Base-by-base conservation (phyloP, 805 yeast genomes). In the Saccharomycopsis olivae region DNA sequence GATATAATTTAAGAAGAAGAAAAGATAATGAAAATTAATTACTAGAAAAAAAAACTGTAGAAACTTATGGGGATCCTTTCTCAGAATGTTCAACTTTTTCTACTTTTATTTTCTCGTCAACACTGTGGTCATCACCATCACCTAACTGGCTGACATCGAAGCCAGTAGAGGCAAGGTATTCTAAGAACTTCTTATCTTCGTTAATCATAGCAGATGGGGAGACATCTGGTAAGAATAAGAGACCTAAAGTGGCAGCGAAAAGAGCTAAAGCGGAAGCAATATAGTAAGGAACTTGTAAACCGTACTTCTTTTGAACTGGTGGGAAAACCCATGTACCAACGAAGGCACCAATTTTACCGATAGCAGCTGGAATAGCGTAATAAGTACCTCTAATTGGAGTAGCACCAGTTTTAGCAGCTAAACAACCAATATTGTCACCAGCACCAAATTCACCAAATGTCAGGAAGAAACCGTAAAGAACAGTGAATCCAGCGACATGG, bases 381-480 rank as follows among this genome's bases (percentile, higher is more conserved):
- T 81, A 84, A 53, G 81, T 82, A 44, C 96, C 96, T 65, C 96
- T 78, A 41, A 87, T 71, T 20, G 95, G 78, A 9, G 95, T 78
- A 33, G 95, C 82, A 35, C 78, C 71, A 10, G 94, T 80, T 62
- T 88, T 88, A 31, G 95, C 72, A 19, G 95, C 94, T 47, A 88
- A 66, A 41, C 84, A 64, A 51, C 96, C 96, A 58, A 83, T 80
- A 61, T 83, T 84, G 61, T 87, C 85, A 63, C 96, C 97, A 13
- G 94, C 87, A 27, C 95, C 94, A 59, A 88, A 82, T 61, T 89
- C 96, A 54, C 96, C 96, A 31, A 85, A 67, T 5, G 95, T 69
- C 57, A 75, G 64, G 59, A 86, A 88, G 47, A 89, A 74, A 64
- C 96, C 96, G 55, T 80, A 88, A 24, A 81, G 80, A 32, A 86